Percentiles rank a stretch among this genome's conserved stretches.
Conservation (phyloP, 345 rosid species). For the Orychophragmus violaceus region DNA sequence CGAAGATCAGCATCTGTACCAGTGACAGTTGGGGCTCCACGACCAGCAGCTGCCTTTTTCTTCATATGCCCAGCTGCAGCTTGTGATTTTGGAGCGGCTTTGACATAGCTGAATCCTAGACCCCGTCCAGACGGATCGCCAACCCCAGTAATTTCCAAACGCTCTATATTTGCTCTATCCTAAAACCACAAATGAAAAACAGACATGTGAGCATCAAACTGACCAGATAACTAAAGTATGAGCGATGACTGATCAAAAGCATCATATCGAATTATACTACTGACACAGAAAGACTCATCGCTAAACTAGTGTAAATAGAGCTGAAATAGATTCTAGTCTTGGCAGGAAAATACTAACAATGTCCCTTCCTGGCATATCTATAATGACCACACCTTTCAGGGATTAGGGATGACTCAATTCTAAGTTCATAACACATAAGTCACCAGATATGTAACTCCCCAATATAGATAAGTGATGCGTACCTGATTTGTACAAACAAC, state of each 20-base stretch:
- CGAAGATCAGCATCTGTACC: constrained; percentile 99
- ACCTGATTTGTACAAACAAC: constrained; percentile 96
- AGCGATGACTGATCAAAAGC: background rate
- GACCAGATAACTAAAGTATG: background rate
- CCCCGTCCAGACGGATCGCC: constrained; percentile 99
- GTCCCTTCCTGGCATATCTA: background rate
- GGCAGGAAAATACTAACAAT: background rate
- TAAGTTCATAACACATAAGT: background rate
- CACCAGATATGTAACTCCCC: constrained; percentile 1
- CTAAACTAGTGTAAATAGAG: constrained; percentile 3
- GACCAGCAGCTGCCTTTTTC: constrained; percentile 78
- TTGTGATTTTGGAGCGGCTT: constrained; percentile 83
- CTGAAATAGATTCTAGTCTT: constrained; percentile 14
- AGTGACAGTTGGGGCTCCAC: constrained; percentile 88
- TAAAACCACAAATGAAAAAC: constrained; percentile 29
- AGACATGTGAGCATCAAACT: background rate
- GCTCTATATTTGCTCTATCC: constrained; percentile 97
- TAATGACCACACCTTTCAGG: background rate
- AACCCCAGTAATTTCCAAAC: constrained; percentile 96
- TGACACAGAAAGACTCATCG: background rate
- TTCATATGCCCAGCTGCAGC: constrained; percentile 64
- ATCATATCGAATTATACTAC: constrained; percentile 6
- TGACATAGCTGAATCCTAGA: constrained; percentile 94
- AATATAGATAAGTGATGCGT: constrained; percentile 13
- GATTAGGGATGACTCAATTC: background rate